Percentiles rank a stretch among this genome's conserved stretches.
phyloP scores from a whole-genome alignment of 345 rosid genomes.

The Orychophragmus violaceus region DNA sequence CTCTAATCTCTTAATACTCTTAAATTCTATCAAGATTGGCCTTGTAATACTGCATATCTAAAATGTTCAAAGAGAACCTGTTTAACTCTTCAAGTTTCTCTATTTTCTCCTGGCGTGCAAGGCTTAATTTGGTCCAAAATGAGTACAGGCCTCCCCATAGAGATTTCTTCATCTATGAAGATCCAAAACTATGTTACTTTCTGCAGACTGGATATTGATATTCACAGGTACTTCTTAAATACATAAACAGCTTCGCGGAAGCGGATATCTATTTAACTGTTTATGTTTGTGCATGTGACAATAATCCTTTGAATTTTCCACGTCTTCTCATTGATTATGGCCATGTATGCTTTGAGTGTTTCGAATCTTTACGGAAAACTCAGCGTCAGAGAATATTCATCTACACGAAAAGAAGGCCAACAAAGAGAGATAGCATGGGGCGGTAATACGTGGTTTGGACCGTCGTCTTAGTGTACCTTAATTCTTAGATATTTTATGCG shows the following conservation, averaged over 20 bases:
- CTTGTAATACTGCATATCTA: no score
- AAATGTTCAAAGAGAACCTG: neutral
- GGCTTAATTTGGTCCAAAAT: slow-evolving; percentile 98
- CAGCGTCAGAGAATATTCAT: slow-evolving; percentile 39
- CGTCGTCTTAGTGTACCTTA: neutral
- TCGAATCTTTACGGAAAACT: neutral
- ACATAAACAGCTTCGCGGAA: neutral
- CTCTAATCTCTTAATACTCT: no score
- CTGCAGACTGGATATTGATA: slow-evolving; percentile 96
- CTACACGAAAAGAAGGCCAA: slow-evolving; percentile 71
- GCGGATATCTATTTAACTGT: neutral
- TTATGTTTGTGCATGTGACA: neutral
- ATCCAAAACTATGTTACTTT: slow-evolving; percentile 64
- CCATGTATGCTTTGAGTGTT: neutral
- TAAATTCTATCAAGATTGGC: no score
- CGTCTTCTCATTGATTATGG: neutral
- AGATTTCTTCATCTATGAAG: slow-evolving; percentile 84
- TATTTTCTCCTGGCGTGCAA: slow-evolving; percentile 36
- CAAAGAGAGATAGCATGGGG: slow-evolving; percentile 79
- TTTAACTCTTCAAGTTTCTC: slow-evolving; percentile 15
- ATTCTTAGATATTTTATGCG: slow-evolving; percentile 42
- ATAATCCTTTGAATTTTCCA: neutral
- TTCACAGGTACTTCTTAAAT: slow-evolving; percentile 58
- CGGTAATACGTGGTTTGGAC: slow-evolving; percentile 49
- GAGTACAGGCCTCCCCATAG: slow-evolving; percentile 98